Conservation (phyloP, 176 grass and related monocot genomes). For the Musa itinerans region DNA sequence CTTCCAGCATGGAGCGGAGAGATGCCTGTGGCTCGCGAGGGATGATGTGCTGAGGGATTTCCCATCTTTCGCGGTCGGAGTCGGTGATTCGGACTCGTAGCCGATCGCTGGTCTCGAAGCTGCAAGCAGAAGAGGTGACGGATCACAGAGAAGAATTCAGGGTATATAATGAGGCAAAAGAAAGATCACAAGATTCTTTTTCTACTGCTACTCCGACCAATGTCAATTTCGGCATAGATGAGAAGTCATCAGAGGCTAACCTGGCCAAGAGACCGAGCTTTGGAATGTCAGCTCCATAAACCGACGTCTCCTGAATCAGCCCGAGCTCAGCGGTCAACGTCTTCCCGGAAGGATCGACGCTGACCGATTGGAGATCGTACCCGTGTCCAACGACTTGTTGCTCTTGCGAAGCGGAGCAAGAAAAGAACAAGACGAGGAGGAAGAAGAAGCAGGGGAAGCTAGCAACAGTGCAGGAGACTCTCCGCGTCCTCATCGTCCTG, state of each 20-base stretch:
- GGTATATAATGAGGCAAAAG: not conserved
- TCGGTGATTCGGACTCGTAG: conserved; percentile 84
- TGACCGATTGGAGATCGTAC: conserved; percentile 33
- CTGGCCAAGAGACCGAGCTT: conserved; percentile 45
- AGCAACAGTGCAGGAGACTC: no score
- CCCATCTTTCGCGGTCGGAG: conserved; percentile 54
- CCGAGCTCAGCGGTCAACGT: conserved; percentile 36
- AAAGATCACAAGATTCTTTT: not conserved
- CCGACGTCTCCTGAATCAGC: conserved; percentile 23
- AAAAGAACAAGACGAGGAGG: not conserved
- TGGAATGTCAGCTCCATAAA: conserved; percentile 35
- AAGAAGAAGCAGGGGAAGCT: no score
- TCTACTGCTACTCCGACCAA: no score
- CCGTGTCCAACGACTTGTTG: conserved; percentile 14
- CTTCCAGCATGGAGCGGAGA: not conserved
- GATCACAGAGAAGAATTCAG: not conserved
- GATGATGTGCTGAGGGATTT: conserved; percentile 57
- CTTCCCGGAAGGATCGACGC: conserved; percentile 3
- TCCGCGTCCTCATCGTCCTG: no score
- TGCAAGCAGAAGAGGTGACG: not conserved
- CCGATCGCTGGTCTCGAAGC: conserved; percentile 56
- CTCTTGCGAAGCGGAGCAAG: not conserved
- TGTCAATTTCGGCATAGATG: no score
- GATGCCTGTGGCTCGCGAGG: conserved; percentile 19
- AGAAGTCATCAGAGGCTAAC: conserved; percentile 19